These are phyloP conservation scores for Malus hybrid DNA, from an alignment of 331 rosid genomes.

Conservation along the genomic window DNA sequence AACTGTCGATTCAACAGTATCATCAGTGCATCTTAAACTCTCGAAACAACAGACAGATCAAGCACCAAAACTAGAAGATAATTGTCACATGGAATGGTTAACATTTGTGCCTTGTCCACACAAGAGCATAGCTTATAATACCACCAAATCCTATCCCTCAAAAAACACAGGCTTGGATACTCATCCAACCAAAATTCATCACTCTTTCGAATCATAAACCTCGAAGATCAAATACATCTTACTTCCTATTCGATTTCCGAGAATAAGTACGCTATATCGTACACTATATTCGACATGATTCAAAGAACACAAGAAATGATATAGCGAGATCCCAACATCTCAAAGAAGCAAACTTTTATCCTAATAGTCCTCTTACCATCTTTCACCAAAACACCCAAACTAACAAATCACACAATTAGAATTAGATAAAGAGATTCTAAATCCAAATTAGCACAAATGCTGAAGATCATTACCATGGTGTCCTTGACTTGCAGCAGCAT, in stretches of 20 bases:
- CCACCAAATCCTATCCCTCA: neutral
- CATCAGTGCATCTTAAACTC: too few species aligned
- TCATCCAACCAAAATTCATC: neutral
- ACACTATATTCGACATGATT: neutral
- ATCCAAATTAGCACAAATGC: neutral
- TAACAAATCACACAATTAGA: neutral
- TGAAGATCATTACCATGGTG: slow-evolving; percentile 50
- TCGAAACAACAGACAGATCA: too few species aligned
- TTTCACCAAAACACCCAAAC: neutral
- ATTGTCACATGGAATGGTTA: neutral
- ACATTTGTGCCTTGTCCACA: neutral
- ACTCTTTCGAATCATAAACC: neutral
- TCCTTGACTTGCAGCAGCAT: slow-evolving; percentile 84
- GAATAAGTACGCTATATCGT: neutral
- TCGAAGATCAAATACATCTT: neutral
- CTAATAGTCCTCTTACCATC: neutral
- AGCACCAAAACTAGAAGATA: neutral
- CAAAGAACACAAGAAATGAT: neutral
- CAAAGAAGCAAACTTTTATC: neutral
- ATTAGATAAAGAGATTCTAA: neutral
- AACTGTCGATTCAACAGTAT: too few species aligned
- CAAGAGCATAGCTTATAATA: neutral
- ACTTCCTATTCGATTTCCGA: neutral
- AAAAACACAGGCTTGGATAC: neutral
- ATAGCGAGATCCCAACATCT: neutral